Percentiles rank a stretch among this genome's conserved stretches.
These are phyloP conservation scores for Penstemon eatonii DNA, from an alignment of 257 asterid species.

Conservation along the genomic window DNA sequence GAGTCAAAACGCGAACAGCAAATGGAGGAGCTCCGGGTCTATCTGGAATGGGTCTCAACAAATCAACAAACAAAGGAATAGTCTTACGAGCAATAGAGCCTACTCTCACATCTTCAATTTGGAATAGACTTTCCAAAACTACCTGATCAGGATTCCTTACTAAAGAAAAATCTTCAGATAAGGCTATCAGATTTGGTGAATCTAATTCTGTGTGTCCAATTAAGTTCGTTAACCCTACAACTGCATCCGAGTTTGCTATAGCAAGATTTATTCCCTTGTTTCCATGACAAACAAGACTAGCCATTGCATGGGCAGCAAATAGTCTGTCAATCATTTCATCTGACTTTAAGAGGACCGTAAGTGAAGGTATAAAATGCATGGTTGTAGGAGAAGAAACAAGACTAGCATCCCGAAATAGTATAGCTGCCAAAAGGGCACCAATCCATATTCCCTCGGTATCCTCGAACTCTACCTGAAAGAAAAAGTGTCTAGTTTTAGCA, in stretches of 20 bases:
- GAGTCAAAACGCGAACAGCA: conserved; percentile 65
- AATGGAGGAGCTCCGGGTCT: conserved; percentile 84
- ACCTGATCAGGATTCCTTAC: conserved; percentile 70
- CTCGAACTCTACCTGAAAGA: conserved; percentile 65
- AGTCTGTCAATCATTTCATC: conserved; percentile 65
- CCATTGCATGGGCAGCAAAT: conserved; percentile 88
- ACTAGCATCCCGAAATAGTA: conserved; percentile 67
- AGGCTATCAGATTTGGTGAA: conserved; percentile 59
- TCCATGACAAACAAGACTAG: conserved; percentile 71
- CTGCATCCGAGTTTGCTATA: conserved; percentile 73
- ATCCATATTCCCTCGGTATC: conserved; percentile 84
- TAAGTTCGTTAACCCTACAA: conserved; percentile 59
- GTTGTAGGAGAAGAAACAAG: conserved; percentile 57
- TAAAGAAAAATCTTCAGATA: conserved; percentile 72
- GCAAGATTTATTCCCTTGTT: conserved; percentile 62
- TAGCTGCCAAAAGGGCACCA: conserved; percentile 71
- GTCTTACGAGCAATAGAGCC: conserved; percentile 68
- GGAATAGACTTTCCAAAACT: conserved; percentile 64
- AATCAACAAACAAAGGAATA: conserved; percentile 79
- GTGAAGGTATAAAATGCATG: conserved; percentile 53
- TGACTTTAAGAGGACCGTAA: conserved; percentile 57
- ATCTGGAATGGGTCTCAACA: conserved; percentile 80
- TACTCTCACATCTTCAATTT: conserved; percentile 66
- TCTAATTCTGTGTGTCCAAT: conserved; percentile 71
- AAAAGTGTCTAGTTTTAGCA: conserved; percentile 26